Base-by-base conservation (phyloP, 306 rosid genomes). In the Rubus idaeus region DNA sequence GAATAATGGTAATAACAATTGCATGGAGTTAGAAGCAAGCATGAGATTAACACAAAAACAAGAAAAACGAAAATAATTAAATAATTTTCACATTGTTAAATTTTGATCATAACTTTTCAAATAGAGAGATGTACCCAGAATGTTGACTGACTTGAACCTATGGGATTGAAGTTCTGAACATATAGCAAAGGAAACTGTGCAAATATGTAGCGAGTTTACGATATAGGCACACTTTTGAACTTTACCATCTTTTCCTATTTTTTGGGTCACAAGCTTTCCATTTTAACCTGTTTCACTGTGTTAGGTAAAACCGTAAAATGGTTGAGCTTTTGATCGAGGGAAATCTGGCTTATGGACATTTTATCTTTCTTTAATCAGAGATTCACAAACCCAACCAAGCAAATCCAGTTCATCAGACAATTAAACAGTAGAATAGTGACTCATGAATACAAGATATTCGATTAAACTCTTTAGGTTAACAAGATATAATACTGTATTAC, bases 241-340 rank as follows among this genome's bases (percentile, higher is more conserved):
- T 60, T 60, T 5, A 60, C 41, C 40, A 26, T 60, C 17, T 5
- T 70, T 35, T 35, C 74, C 26, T 3, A 14, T 50, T 70, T 49
- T 49, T 70, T 70, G 74, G 60, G 55, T 73, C 77, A 57, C 55
- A 73, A 42, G 56, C 77, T 73, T 57, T 73, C 23, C 50, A 47
- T 74, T 60, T 71, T 10, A 6, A 18, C 62, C 4, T 51, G 35
- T 37, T 30, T 18, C 17, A 50, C 9, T 18, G 35, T 30, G 53
- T 14, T 13, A 8, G 17, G 56, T 51, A 5, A n/a, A n/a, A n/a
- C n/a, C n/a, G n/a, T n/a, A n/a, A 51, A 51, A 51, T 49, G 16
- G 53, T 49, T 49, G 3, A 49, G 53, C 53, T 49, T 14, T 51
- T 51, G 7, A 14, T 14, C 56, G 35, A 30, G 35, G 35, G 35